Evolutionary conservation across 2,329 filamentous ascomycete species (phyloP).

Genomic region (Lachnellula willkommii): DNA sequence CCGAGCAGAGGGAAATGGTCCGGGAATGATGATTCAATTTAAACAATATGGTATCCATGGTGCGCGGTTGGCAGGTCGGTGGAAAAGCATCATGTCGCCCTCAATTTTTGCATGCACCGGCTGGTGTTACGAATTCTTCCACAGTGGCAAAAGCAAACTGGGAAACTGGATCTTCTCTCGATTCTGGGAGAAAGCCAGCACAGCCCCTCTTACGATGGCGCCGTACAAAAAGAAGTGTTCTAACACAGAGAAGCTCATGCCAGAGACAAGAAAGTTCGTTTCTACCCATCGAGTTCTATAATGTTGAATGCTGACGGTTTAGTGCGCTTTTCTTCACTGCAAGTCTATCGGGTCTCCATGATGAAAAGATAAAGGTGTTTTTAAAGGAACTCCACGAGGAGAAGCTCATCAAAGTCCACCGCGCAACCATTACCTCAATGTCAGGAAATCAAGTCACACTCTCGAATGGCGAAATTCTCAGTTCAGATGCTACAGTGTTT

Average conservation of each 20-base stretch:
- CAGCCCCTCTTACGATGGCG: conserved; percentile 4
- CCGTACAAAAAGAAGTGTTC: conserved; percentile 10
- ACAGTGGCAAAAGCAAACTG: conserved; percentile 12
- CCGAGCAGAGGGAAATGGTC: conserved; percentile 10
- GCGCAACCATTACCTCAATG: conserved; percentile 12
- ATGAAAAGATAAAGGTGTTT: background rate
- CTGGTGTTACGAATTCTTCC: conserved; percentile 12
- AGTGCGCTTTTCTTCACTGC: no score
- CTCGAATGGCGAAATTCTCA: background rate
- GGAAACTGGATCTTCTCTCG: conserved; percentile 6
- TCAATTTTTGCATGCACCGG: conserved; percentile 5
- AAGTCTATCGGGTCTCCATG: no score
- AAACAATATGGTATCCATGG: no score
- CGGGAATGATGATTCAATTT: conserved; percentile 12
- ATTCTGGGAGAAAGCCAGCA: conserved; percentile 7
- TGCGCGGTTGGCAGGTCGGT: background rate
- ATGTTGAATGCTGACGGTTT: no score
- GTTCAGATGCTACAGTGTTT: conserved; percentile 9
- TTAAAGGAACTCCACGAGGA: conserved; percentile 8
- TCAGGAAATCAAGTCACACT: background rate
- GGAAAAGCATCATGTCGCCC: conserved; percentile 11
- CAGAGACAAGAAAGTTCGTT: conserved; percentile 7
- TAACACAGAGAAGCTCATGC: conserved; percentile 11
- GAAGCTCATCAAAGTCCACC: conserved; percentile 11
- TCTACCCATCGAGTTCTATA: no score